phyloP scores from a whole-genome alignment of 163 green algal genomes.

The Trebouxiophyceae sp. region DNA sequence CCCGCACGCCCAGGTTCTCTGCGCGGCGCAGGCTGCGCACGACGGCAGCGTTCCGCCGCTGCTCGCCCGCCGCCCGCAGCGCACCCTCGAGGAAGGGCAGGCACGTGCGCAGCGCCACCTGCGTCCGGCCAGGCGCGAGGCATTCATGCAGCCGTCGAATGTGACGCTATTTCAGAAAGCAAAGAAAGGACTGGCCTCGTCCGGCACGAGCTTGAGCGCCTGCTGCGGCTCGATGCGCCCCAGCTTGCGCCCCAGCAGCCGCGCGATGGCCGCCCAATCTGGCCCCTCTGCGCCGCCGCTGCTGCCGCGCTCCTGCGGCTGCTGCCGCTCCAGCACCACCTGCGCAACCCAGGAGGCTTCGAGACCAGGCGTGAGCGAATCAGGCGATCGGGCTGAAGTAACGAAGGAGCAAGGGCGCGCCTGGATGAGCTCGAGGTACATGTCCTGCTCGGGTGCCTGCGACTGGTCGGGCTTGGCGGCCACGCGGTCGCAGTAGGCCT shows the following conservation, averaged over 20 bases:
- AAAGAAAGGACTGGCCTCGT: constrained; percentile 16
- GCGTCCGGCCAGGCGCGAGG: neutral
- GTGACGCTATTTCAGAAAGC: neutral
- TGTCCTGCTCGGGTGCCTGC: constrained; percentile 28
- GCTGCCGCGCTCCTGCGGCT: too few relatives aligned
- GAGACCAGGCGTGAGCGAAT: too few relatives aligned
- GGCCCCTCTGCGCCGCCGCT: too few relatives aligned
- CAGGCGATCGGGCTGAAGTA: too few relatives aligned
- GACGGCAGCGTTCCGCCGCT: constrained; percentile 48
- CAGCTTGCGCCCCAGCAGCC: constrained; percentile 56
- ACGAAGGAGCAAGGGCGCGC: neutral
- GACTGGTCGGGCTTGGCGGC: too few relatives aligned
- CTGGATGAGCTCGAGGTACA: constrained; percentile 35
- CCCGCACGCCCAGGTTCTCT: constrained; percentile 57
- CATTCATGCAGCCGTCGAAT: neutral
- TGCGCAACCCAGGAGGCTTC: too few relatives aligned
- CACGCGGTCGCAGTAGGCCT: constrained; percentile 68
- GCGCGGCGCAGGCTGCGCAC: constrained; percentile 42
- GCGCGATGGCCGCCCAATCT: constrained; percentile 52
- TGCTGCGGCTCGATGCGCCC: constrained; percentile 48
- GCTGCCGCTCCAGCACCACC: too few relatives aligned
- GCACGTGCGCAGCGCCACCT: constrained; percentile 38
- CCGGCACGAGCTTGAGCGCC: constrained; percentile 55
- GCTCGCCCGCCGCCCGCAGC: constrained; percentile 46
- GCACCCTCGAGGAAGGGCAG: constrained; percentile 59